Evolutionary conservation across 371 early-diverging fungal species (phyloP).

Genomic region (Saksenaea vasiformis): DNA sequence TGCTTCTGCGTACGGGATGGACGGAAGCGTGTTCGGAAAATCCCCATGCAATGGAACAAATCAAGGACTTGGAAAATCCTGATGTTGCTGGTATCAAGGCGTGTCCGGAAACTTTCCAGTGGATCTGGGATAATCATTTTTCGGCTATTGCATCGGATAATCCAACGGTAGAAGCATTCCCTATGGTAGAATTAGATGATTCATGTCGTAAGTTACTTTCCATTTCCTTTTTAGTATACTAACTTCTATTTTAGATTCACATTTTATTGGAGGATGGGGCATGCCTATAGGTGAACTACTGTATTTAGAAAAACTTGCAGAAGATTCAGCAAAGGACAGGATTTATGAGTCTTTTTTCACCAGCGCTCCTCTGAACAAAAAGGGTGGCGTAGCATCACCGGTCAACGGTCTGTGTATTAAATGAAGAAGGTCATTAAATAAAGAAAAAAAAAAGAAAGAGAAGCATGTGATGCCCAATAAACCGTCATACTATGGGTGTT

Average conservation of each 20-base stretch:
- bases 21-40: conserved; percentile 17
- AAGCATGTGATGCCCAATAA: not conserved
- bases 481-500: not conserved
- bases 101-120: conserved; percentile 39
- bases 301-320: conserved; percentile 37
- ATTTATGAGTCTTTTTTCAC: conserved; percentile 43
- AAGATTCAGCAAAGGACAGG: conserved; percentile 38
- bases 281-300: conserved; percentile 52
- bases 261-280: conserved; percentile 42
- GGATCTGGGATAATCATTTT: conserved; percentile 52
- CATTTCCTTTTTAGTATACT: not conserved
- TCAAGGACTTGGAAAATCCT: conserved; percentile 16
- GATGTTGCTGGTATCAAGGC: conserved; percentile 37
- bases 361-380: conserved; percentile 45
- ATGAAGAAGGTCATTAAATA: conserved; percentile 14
- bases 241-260: conserved; percentile 22
- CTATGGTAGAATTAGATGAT: conserved; percentile 15
- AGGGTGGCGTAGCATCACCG: conserved; percentile 41
- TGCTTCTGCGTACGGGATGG: conserved; percentile 46
- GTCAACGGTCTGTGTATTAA: conserved; percentile 49
- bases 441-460: not conserved
- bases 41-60: conserved; percentile 4
- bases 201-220: conserved; percentile 29
- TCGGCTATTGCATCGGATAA: conserved; percentile 42
- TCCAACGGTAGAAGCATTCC: conserved; percentile 42